Evolutionary conservation across 371 early-diverging fungal species (phyloP).

Genomic region (Smittium mucronatum): DNA sequence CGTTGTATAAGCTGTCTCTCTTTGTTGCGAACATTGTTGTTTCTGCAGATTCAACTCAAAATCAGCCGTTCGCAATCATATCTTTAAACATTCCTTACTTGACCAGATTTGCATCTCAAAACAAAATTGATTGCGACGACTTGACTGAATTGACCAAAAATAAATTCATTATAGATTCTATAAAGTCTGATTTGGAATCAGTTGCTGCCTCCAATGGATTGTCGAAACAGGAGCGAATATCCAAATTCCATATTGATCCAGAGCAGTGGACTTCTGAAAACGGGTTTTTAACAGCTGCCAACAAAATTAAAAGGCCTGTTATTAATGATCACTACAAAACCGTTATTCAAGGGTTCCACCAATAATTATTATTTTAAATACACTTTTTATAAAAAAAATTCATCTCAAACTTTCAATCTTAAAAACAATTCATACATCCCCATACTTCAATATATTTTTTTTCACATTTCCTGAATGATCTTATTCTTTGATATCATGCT

Average conservation of each 20-base stretch:
- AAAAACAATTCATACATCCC: too few species aligned
- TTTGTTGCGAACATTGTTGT: conserved; percentile 74
- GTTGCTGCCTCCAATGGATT: conserved; percentile 41
- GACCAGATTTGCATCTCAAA: conserved; percentile 22
- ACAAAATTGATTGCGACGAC: conserved; percentile 19
- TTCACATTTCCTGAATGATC: too few species aligned
- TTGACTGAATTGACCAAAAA: conserved; percentile 17
- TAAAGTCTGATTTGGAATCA: conserved; percentile 14
- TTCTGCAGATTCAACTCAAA: conserved; percentile 47
- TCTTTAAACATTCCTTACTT: conserved; percentile 38
- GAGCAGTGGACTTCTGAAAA: conserved; percentile 84
- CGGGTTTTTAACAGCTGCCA: conserved; percentile 77
- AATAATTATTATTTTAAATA: too few species aligned
- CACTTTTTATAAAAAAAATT: too few species aligned
- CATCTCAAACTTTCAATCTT: too few species aligned
- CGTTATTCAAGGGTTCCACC: too few species aligned
- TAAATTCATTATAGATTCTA: conserved; percentile 6
- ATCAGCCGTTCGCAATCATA: conserved; percentile 28
- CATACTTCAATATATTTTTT: too few species aligned
- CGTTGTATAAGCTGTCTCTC: conserved; percentile 60
- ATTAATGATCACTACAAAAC: too few species aligned
- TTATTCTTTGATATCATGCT: too few species aligned
- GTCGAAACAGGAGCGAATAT: conserved; percentile 57
- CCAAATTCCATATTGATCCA: conserved; percentile 47
- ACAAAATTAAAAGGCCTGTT: conserved; percentile 77